These are phyloP conservation scores for Acacia confusa DNA, from an alignment of 306 rosid species.

Conservation along the genomic window DNA sequence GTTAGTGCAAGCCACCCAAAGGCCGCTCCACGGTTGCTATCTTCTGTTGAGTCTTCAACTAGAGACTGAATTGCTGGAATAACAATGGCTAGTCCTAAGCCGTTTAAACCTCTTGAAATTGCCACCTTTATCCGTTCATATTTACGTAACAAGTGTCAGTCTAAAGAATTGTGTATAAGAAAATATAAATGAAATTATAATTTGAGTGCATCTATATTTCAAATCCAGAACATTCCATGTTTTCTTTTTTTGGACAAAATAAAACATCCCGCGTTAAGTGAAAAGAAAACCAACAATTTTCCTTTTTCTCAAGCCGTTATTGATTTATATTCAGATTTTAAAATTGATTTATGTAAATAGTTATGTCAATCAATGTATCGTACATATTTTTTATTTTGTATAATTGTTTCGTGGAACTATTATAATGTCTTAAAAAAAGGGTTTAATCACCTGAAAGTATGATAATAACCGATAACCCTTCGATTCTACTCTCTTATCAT, in stretches of 20 bases:
- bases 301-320: not conserved
- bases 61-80: conserved; percentile 79
- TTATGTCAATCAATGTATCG: too few species aligned
- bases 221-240: too few species aligned
- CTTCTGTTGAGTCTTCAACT: conserved; percentile 80
- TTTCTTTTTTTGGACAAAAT: too few species aligned
- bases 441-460: too few species aligned
- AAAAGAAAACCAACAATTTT: not conserved
- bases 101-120: conserved; percentile 85
- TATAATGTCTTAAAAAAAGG: not conserved
- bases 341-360: too few species aligned
- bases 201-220: not conserved
- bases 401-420: too few species aligned
- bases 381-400: too few species aligned
- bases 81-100: conserved; percentile 87
- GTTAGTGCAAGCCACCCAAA: conserved; percentile 84
- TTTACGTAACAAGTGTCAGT: not conserved
- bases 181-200: not conserved
- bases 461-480: too few species aligned
- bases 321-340: not conserved
- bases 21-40: conserved; percentile 69
- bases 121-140: conserved; percentile 59
- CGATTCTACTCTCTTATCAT: too few species aligned
- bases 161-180: not conserved
- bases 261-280: not conserved